Percentiles rank a stretch among this genome's conserved stretches.
These are phyloP conservation scores for Lotus japonicus DNA, from an alignment of 306 rosid genomes.

Conservation along the genomic window DNA sequence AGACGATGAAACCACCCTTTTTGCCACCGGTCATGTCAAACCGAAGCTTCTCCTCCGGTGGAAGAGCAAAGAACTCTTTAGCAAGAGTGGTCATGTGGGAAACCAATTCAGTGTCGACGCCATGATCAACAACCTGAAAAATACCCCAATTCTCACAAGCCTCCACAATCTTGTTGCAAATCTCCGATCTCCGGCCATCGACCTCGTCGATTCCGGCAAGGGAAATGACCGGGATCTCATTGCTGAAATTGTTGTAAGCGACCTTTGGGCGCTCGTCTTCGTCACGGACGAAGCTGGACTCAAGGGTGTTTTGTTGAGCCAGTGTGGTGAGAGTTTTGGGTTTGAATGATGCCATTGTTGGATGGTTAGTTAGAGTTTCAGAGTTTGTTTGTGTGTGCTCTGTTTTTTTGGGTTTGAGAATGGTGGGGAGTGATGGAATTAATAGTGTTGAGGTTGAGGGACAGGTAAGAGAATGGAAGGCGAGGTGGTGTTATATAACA, in stretches of 20 bases:
- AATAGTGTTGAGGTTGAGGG: neutral
- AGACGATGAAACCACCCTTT: constrained; percentile 88
- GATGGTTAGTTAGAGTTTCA: neutral
- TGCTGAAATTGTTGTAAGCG: constrained; percentile 70
- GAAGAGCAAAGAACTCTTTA: constrained; percentile 56
- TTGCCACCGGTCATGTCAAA: constrained; percentile 92
- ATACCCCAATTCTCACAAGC: constrained; percentile 94
- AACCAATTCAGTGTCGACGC: constrained; percentile 45
- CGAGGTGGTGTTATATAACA: neutral
- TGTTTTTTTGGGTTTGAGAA: neutral
- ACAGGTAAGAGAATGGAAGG: neutral
- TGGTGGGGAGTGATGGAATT: neutral
- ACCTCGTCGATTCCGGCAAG: constrained; percentile 58
- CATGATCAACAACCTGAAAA: constrained; percentile 82
- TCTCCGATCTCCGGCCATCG: constrained; percentile 37
- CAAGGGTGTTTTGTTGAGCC: constrained; percentile 47
- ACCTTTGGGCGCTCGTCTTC: constrained; percentile 85
- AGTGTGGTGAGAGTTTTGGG: constrained; percentile 51
- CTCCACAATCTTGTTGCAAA: constrained; percentile 53
- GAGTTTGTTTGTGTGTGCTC: neutral
- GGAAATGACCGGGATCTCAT: constrained; percentile 73
- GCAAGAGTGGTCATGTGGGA: constrained; percentile 63
- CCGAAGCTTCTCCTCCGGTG: constrained; percentile 75
- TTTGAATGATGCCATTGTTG: constrained; percentile 18
- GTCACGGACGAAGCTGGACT: constrained; percentile 56